Base-by-base conservation (phyloP, 2,329 filamentous ascomycete species). In the Colletotrichum sansevieriae region DNA sequence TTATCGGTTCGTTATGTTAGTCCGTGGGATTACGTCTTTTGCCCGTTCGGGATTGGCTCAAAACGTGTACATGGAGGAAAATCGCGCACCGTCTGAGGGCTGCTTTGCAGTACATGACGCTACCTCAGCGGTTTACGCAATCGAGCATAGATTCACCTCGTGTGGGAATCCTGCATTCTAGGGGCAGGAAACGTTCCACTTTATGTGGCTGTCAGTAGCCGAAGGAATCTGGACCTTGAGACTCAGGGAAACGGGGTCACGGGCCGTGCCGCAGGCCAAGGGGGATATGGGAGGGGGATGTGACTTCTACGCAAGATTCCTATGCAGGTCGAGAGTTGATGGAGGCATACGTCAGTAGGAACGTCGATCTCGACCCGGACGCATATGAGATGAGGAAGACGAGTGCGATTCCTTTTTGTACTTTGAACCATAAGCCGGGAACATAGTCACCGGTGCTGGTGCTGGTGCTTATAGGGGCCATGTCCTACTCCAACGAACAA, bases 191-290 rank as follows among this genome's bases (percentile, higher is more conserved):
- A 18, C 18, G 29, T 25, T 43, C 55, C 55, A 58, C 55, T 37
- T 37, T 29, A n/a, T 0, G 49, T 29, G n/a, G 37, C 29, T 54
- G 0, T 37, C 29, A 11, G 13, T 1, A n/a, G 2, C 20, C 8
- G 22, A 13, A 29, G 33, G 8, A 29, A 29, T 2, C 22, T 20
- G n/a, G 33, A 12, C 29, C 13, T 54, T 15, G 25, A 29, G 22
- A 39, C 29, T 33, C 12, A 9, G 10, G 43, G 10, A 25, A 2
- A 15, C 1, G 20, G 58, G 41, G 20, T 33, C 13, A 47, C 46
- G 58, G 58, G 33, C 44, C 33, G 58, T 33, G 58, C 58, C 58
- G 58, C 58, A 61, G 29, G 35, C 46, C 20, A 4, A 41, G 35
- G 33, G 46, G 44, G 35, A 61, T 41, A 46, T 51, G 10, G 18